Conservation (phyloP, 495 filamentous ascomycete species). For the Hypoxylon trugodes region DNA sequence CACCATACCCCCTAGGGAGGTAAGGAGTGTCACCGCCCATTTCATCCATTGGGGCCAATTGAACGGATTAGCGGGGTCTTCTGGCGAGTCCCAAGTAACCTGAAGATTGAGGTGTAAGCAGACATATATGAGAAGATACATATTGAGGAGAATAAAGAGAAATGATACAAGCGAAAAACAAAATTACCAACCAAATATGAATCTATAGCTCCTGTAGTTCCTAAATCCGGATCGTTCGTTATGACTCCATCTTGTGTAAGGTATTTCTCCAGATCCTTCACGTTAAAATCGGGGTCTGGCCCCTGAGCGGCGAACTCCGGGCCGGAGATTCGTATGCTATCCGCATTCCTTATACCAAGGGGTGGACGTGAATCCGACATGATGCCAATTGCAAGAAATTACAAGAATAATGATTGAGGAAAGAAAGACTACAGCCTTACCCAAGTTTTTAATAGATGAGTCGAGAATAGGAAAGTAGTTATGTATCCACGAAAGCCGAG, state of each 20-base stretch:
- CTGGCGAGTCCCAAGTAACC: slow-evolving; percentile 15
- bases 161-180: neutral
- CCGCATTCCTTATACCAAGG: neutral
- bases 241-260: neutral
- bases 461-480: neutral
- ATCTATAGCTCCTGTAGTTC: neutral
- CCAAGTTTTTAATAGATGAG: neutral
- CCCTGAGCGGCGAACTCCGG: neutral
- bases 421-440: no score
- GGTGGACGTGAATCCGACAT: no score
- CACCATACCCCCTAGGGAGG: slow-evolving; percentile 40
- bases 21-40: slow-evolving; percentile 58
- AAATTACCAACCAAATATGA: neutral
- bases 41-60: slow-evolving; percentile 56
- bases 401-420: no score
- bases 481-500: neutral
- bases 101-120: neutral
- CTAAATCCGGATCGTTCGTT: neutral
- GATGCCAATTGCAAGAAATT: no score
- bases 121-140: neutral
- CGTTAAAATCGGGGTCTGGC: neutral
- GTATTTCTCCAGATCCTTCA: neutral
- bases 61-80: slow-evolving; percentile 41
- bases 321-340: neutral
- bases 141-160: neutral